Percentiles rank a stretch among this genome's conserved stretches.
phyloP scores from a whole-genome alignment of 306 rosid species.

The Astragalus membranaceus region DNA sequence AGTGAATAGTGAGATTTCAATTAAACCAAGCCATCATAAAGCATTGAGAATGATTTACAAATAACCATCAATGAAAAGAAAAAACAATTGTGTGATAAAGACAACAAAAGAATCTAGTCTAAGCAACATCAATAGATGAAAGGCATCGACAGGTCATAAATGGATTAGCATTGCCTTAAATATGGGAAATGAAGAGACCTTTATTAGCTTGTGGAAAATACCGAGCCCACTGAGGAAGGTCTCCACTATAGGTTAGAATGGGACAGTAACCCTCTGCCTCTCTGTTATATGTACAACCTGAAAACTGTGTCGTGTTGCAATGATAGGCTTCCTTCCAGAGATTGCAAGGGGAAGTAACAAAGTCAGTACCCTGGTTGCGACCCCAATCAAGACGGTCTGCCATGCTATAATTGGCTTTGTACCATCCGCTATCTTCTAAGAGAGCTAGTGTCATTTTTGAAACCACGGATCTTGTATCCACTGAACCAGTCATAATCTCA shows the following conservation, averaged over 20 bases:
- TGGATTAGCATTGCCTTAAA: background rate
- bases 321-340: slow-evolving; percentile 90
- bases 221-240: slow-evolving; percentile 91
- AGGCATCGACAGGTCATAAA: background rate
- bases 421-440: slow-evolving; percentile 97
- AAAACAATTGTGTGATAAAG: background rate
- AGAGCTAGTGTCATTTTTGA: slow-evolving; percentile 94
- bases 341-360: slow-evolving; percentile 85
- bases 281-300: slow-evolving; percentile 93
- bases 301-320: slow-evolving; percentile 78
- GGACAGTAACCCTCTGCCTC: slow-evolving; percentile 99
- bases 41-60: slow-evolving; percentile 9
- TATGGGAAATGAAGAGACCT: slow-evolving; percentile 39
- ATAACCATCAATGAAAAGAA: background rate
- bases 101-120: background rate
- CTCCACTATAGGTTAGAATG: slow-evolving; percentile 71
- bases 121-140: background rate
- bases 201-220: slow-evolving; percentile 86
- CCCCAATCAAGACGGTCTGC: slow-evolving; percentile 98
- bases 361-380: slow-evolving; percentile 81
- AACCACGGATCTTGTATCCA: slow-evolving; percentile 92
- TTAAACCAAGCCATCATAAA: slow-evolving; percentile 3
- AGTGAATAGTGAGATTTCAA: slow-evolving; percentile 9
- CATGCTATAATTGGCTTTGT: slow-evolving; percentile 93
- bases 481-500: slow-evolving; percentile 97